Conservation (phyloP, 202 grass and related monocot genomes). For the Sporobolus alterniflorus region DNA sequence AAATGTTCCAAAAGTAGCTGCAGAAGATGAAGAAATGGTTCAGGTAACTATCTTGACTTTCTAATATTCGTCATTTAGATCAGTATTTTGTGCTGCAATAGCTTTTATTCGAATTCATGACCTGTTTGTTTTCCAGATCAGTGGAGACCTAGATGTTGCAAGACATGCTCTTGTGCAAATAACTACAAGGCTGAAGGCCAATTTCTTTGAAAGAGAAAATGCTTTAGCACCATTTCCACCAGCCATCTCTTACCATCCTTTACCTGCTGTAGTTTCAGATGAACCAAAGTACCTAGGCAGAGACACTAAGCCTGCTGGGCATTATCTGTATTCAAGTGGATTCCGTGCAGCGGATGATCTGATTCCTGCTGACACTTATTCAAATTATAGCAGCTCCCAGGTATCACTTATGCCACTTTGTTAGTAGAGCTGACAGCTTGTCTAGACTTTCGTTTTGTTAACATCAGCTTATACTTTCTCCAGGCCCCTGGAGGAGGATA, state of each 20-base stretch:
- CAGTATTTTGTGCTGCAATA: constrained; percentile 1
- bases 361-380: constrained; percentile 58
- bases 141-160: constrained; percentile 80
- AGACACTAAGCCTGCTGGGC: constrained; percentile 61
- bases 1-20: constrained; percentile 91
- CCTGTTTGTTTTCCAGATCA: constrained; percentile 61
- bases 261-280: constrained; percentile 64
- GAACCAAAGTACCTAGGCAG: constrained; percentile 73
- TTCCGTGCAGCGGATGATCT: constrained; percentile 68
- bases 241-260: constrained; percentile 65
- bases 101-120: constrained; percentile 16
- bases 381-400: constrained; percentile 79
- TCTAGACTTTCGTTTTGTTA: constrained; percentile 25
- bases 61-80: constrained; percentile 4
- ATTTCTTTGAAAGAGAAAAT: constrained; percentile 96
- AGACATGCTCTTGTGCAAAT: constrained; percentile 90
- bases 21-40: constrained; percentile 98
- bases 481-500: constrained; percentile 81
- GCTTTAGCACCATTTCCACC: constrained; percentile 70
- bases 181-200: constrained; percentile 92
- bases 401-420: constrained; percentile 47
- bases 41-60: constrained; percentile 63
- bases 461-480: constrained; percentile 37
- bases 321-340: constrained; percentile 72
- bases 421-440: background rate